These are phyloP conservation scores for Tylopilus intermedius DNA, from an alignment of 768 basidiomycete genomes.

Conservation along the genomic window DNA sequence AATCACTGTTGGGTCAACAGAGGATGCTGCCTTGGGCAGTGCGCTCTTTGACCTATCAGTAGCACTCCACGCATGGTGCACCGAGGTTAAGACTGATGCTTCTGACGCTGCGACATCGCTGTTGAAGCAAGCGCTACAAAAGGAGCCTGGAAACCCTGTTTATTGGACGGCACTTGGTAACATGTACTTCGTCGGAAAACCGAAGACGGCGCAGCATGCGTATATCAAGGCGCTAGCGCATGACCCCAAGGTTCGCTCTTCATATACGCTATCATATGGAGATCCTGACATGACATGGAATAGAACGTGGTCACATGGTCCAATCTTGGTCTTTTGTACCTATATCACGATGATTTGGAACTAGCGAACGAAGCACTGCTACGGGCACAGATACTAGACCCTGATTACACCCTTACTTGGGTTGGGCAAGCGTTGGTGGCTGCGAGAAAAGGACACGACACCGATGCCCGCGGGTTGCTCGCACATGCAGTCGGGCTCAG, in stretches of 20 bases:
- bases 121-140: conserved; percentile 67
- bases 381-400: conserved; percentile 86
- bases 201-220: conserved; percentile 82
- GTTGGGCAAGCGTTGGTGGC: conserved; percentile 81
- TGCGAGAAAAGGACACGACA: conserved; percentile 48
- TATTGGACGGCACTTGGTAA: conserved; percentile 86
- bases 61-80: conserved; percentile 49
- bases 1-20: conserved; percentile 50
- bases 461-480: conserved; percentile 63
- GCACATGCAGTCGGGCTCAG: conserved; percentile 66
- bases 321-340: conserved; percentile 82
- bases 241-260: conserved; percentile 63
- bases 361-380: conserved; percentile 83
- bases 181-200: conserved; percentile 58
- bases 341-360: conserved; percentile 71
- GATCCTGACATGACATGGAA: not conserved
- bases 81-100: conserved; percentile 26
- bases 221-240: conserved; percentile 86
- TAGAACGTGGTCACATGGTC: conserved; percentile 79
- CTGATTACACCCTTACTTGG: conserved; percentile 87
- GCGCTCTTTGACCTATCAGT: conserved; percentile 74
- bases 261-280: not conserved
- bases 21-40: conserved; percentile 47
- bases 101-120: conserved; percentile 45
- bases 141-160: conserved; percentile 62